A percentile compares a stretch with the other conserved stretches of the same genome.
These are phyloP conservation scores for Aureobasidium mangrovei DNA, from an alignment of 2,329 filamentous ascomycete species.

Conservation along the genomic window DNA sequence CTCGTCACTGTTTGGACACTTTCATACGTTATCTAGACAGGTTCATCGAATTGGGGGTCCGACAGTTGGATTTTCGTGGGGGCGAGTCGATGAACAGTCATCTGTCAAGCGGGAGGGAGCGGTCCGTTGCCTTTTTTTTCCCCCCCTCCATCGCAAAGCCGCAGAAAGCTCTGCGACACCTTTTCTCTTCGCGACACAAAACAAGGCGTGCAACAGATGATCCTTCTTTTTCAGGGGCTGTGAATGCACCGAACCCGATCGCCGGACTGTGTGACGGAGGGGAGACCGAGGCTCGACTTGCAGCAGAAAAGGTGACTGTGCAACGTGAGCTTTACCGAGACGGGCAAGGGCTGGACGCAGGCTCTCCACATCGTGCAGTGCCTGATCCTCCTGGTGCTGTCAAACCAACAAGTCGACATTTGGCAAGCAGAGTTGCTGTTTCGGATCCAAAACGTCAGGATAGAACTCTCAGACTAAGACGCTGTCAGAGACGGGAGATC, in stretches of 20 bases:
- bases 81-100: background rate
- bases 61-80: background rate
- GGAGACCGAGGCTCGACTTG: background rate
- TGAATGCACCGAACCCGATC: slow-evolving; percentile 2
- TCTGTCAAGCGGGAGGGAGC: slow-evolving; percentile 7
- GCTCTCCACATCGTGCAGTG: slow-evolving; percentile 5
- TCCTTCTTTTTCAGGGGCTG: slow-evolving; percentile 7
- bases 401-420: background rate
- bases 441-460: too few relatives aligned
- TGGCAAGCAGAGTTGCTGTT: background rate
- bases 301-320: background rate
- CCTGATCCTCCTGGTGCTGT: background rate
- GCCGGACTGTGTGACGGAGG: slow-evolving; percentile 5
- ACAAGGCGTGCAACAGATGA: slow-evolving; percentile 1
- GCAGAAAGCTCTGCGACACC: background rate
- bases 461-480: background rate
- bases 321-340: slow-evolving; percentile 8
- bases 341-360: background rate
- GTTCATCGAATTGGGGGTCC: background rate
- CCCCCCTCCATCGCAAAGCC: background rate
- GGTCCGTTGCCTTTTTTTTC: slow-evolving; percentile 1
- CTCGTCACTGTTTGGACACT: background rate
- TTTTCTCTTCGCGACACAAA: background rate
- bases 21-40: too few relatives aligned
- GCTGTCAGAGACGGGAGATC: slow-evolving; percentile 5